Evolutionary conservation across 108 stramenopile genomes (phyloP), one percentile per base, ranked within the genome.

Genomic region (Fragilaria crotonensis): DNA sequence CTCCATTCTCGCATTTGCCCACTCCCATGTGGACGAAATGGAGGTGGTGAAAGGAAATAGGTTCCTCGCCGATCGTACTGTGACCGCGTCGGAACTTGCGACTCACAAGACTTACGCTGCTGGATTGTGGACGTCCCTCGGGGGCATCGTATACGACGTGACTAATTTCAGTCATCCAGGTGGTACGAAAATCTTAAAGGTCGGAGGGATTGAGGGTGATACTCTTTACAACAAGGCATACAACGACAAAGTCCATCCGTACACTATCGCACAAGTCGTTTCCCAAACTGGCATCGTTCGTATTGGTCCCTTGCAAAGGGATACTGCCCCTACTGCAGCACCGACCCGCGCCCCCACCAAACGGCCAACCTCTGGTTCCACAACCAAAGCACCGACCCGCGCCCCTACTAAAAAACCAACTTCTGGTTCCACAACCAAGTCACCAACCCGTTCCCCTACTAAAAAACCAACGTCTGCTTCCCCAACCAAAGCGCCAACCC

Each of bases 401-500:
- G 57, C 7, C 5, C 64, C 64, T 27, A 58, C 57, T 25, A 25
- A 28, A 25, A 44, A 25, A 30, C 64, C 64, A n/a, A n/a, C 64
- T 2, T 58, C 56, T 28, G 47, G 21, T 5, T 4, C 53, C 28
- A 50, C 64, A 45, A 58, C 57, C 21, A 25, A 28, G 25, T 36
- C 25, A 30, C 64, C 64, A 4, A 65, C 56, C 31, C 45, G 21
- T 2, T 36, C 57, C 25, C 64, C 64, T 19, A 58, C 57, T 20
- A 44, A 19, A 26, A 41, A 56, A 23, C 64, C 64, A 7, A 57
- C 66, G 2, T 26, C 57, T 25, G 31, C 14, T 2, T 36, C 53
- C 28, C 60, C 60, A 45, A 46, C 56, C 55, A 9, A 23, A 46
- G 57, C 56, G 2, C 64, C 64, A 45, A 58, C 64, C 20, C 23